Percentiles rank a stretch among this genome's conserved stretches.
These are phyloP conservation scores for Gentiana dahurica DNA, from an alignment of 257 asterid species.

Conservation along the genomic window DNA sequence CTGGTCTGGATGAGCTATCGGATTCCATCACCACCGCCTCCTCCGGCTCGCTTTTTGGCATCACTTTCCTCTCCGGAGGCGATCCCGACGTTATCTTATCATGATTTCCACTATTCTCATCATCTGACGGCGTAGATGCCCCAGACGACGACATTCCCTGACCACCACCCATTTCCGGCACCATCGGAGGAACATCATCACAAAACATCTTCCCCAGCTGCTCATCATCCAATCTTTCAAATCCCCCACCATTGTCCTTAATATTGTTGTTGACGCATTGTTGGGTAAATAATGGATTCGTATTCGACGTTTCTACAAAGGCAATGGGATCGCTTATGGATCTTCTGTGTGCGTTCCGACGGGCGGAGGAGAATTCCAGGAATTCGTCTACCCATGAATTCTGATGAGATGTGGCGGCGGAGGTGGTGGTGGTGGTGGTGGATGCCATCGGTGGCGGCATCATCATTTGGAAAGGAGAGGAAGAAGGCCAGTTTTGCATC, in stretches of 20 bases:
- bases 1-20: slow-evolving; percentile 22
- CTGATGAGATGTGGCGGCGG: slow-evolving; percentile 14
- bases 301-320: slow-evolving; percentile 38
- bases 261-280: slow-evolving; percentile 13
- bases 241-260: slow-evolving; percentile 16
- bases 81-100: slow-evolving; percentile 15
- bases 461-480: slow-evolving; percentile 49
- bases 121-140: slow-evolving; percentile 59
- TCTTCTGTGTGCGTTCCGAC: slow-evolving; percentile 62
- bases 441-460: slow-evolving; percentile 12
- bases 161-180: slow-evolving; percentile 11
- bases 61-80: slow-evolving; percentile 12
- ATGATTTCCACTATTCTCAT: slow-evolving; percentile 45
- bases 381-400: slow-evolving; percentile 70
- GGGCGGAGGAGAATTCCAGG: slow-evolving; percentile 67
- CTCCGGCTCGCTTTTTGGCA: slow-evolving; percentile 56
- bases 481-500: slow-evolving; percentile 60
- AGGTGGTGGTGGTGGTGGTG: slow-evolving; percentile 17
- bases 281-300: slow-evolving; percentile 9
- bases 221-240: slow-evolving; percentile 71
- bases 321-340: slow-evolving; percentile 73
- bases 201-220: slow-evolving; percentile 67
- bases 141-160: slow-evolving; percentile 26
- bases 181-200: slow-evolving; percentile 36
- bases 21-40: slow-evolving; percentile 12